Evolutionary conservation across 2,329 filamentous ascomycete species (phyloP), one percentile per base, ranked within the genome.

Genomic region (Stagonosporopsis tanaceti): DNA sequence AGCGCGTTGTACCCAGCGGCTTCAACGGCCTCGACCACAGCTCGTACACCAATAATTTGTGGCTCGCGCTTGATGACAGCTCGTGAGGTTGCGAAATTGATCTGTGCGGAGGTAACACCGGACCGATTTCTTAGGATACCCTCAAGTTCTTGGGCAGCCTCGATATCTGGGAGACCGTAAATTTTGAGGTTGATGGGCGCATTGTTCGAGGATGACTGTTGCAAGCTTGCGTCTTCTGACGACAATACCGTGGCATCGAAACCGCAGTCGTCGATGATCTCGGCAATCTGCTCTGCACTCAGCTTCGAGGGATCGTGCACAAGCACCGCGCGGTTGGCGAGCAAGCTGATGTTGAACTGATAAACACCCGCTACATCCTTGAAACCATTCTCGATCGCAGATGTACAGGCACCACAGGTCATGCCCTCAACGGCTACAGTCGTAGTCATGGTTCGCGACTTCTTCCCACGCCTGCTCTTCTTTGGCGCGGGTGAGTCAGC

Each of bases 401-500:
- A 94, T 0, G 95, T 98, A 77, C 95, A 99, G 39, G 95, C 92
- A 22, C 94, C 94, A 73, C 95, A 98, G 1, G 95, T 99, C 95
- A 99, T 99, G 47, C 95, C 95, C 65, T 95, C 92, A 52, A 99
- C 91, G 4, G 91, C 88, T 17, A 99, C 84, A 0, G 93, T 98
- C 0, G 93, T 97, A 0, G 87, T 91, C 54, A 89, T 82, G 30
- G 73, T 78, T 55, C 61, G 85, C 69, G 47, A 79, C 78, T 61
- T 80, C 76, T 65, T 75, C 60, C 72, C 69, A 47, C 62, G 67
- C 59, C 74, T 68, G 50, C 77, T 79, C 46, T 70, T 70, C 45
- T 70, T 73, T 34, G 61, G 63, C 27, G 59, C 59, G 30, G 68
- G 50, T 14, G 63, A 55, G 22, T 83, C 77, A 59, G 82, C 78